These are phyloP conservation scores for Flaveria floridana DNA, from an alignment of 140 eudicot species.

Conservation along the genomic window DNA sequence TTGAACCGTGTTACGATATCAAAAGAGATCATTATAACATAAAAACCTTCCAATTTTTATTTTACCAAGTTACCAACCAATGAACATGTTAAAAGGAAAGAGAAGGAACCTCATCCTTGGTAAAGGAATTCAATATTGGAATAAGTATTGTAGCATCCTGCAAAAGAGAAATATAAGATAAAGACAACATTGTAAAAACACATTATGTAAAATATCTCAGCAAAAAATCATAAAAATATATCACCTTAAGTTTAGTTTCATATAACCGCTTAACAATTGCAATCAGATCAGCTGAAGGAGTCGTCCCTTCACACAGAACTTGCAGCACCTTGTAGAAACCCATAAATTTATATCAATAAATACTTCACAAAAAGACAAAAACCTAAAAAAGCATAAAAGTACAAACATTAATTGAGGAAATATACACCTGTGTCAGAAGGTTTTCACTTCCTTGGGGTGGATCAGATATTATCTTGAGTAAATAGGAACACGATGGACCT, in stretches of 20 bases:
- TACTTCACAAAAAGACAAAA: background rate
- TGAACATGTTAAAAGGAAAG: slow-evolving; percentile 8
- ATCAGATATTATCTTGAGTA: slow-evolving; percentile 81
- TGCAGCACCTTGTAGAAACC: slow-evolving; percentile 63
- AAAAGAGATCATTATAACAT: background rate
- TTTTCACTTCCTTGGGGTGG: slow-evolving; percentile 92
- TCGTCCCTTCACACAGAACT: slow-evolving; percentile 69
- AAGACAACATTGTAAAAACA: slow-evolving; percentile 12
- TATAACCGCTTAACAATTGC: slow-evolving; percentile 75
- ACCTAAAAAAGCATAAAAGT: background rate
- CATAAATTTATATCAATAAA: slow-evolving; percentile 9
- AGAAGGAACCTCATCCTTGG: slow-evolving; percentile 68
- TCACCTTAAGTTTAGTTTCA: slow-evolving; percentile 89
- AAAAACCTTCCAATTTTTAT: background rate
- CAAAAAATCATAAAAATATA: background rate
- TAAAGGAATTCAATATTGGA: slow-evolving; percentile 71
- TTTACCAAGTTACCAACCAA: slow-evolving; percentile 25
- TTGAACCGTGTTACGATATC: background rate
- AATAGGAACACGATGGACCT: slow-evolving; percentile 70
- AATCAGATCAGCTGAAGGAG: slow-evolving; percentile 70
- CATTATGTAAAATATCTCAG: background rate
- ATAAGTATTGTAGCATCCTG: slow-evolving; percentile 95
- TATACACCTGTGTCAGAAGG: slow-evolving; percentile 78
- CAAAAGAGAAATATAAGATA: slow-evolving; percentile 29
- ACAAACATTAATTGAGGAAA: slow-evolving; percentile 1